These are phyloP conservation scores for Aspergillus terreus DNA, from an alignment of 2,329 filamentous ascomycete genomes.

Conservation along the genomic window DNA sequence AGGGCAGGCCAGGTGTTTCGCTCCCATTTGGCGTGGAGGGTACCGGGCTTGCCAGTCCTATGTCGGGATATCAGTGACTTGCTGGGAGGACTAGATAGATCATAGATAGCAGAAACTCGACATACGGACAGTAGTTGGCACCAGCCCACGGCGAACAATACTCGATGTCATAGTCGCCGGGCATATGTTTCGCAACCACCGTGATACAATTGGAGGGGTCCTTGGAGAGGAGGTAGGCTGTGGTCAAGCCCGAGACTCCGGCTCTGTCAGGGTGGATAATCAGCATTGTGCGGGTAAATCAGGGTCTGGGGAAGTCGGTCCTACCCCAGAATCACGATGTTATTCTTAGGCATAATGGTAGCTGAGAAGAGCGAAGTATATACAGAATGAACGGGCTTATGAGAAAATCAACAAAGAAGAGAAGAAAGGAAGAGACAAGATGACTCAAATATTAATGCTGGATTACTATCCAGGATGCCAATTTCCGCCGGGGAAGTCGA, in stretches of 20 bases:
- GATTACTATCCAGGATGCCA: no score
- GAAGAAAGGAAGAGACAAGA: neutral
- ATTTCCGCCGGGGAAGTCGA: no score
- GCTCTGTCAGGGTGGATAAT: constrained; percentile 43
- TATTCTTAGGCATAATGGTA: constrained; percentile 29
- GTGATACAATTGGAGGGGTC: constrained; percentile 59
- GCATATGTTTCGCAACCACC: constrained; percentile 82
- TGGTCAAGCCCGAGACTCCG: constrained; percentile 64
- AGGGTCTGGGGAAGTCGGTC: constrained; percentile 1
- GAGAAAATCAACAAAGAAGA: neutral
- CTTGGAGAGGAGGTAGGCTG: constrained; percentile 58
- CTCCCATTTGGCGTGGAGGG: constrained; percentile 52
- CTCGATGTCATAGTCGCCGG: constrained; percentile 86
- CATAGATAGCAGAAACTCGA: constrained; percentile 11
- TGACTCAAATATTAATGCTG: neutral
- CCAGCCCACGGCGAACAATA: constrained; percentile 89
- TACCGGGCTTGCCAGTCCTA: constrained; percentile 31
- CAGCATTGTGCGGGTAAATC: constrained; percentile 5
- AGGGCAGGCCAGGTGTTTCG: constrained; percentile 62
- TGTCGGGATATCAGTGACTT: neutral
- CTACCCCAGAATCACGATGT: constrained; percentile 41
- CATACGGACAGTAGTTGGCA: constrained; percentile 72
- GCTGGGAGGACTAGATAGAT: neutral
- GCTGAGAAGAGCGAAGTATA: neutral
- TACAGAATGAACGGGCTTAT: neutral